These are phyloP conservation scores for Candida easanensis DNA, from an alignment of 805 yeast genomes.

Conservation along the genomic window DNA sequence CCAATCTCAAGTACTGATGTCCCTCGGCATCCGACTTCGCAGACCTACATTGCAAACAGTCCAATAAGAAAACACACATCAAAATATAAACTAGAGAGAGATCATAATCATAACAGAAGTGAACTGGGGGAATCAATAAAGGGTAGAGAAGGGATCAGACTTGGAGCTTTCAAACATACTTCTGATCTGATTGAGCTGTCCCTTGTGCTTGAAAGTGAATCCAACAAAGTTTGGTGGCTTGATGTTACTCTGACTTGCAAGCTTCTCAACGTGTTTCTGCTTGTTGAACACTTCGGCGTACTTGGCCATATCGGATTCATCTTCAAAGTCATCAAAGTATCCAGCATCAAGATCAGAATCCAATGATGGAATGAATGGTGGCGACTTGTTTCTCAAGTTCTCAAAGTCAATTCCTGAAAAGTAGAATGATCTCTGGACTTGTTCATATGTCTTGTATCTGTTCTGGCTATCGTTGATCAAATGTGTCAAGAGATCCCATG, in stretches of 20 bases:
- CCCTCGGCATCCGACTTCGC: too few species aligned
- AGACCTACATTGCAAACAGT: too few species aligned
- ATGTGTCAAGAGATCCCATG: slow-evolving; percentile 84
- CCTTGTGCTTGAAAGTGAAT: slow-evolving; percentile 87
- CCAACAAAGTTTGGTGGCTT: slow-evolving; percentile 81
- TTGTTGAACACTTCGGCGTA: slow-evolving; percentile 96
- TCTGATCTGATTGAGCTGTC: slow-evolving; percentile 27
- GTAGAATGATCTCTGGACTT: slow-evolving; percentile 75
- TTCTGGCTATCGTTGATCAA: slow-evolving; percentile 76
- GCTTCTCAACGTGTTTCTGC: slow-evolving; percentile 76
- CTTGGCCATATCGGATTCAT: slow-evolving; percentile 95
- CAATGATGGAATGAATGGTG: slow-evolving; percentile 96
- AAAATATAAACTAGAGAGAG: too few species aligned
- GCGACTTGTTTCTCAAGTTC: slow-evolving; percentile 61
- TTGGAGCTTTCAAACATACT: slow-evolving; percentile 24
- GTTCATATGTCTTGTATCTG: slow-evolving; percentile 76
- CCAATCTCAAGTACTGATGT: too few species aligned
- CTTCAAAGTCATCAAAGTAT: slow-evolving; percentile 94
- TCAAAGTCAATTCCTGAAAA: slow-evolving; percentile 84
- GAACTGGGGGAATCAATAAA: slow-evolving; percentile 19
- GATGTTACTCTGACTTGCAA: slow-evolving; percentile 63
- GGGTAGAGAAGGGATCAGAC: slow-evolving; percentile 29
- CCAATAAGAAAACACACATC: too few species aligned
- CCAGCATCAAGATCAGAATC: slow-evolving; percentile 99
- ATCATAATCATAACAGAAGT: too few species aligned